phyloP scores from a whole-genome alignment of 331 rosid species.

The Pyrus hybrid region DNA sequence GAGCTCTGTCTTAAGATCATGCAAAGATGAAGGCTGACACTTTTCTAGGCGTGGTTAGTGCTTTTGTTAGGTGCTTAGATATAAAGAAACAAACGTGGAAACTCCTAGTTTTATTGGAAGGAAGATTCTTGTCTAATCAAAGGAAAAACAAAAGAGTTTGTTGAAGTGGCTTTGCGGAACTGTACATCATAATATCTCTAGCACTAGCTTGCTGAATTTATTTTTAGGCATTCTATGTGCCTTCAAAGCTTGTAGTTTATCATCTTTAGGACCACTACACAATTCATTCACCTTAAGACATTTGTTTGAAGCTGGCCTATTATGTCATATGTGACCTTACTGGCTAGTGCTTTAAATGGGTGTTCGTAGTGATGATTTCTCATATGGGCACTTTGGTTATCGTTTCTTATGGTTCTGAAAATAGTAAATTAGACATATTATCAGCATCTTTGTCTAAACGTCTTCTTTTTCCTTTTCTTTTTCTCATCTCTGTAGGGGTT shows the following conservation, averaged over 20 bases:
- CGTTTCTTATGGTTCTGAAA: neutral
- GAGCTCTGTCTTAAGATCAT: neutral
- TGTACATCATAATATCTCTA: neutral
- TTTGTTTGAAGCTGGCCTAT: neutral
- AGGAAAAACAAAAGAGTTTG: neutral
- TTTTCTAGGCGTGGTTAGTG: neutral
- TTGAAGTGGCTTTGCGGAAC: neutral
- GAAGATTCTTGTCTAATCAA: neutral
- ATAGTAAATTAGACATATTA: neutral
- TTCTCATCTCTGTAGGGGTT: conserved; percentile 23
- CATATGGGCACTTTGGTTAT: neutral
- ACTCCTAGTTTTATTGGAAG: neutral
- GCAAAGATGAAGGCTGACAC: neutral
- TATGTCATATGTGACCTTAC: neutral
- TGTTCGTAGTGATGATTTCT: neutral
- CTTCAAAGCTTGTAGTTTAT: neutral
- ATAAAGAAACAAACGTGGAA: neutral
- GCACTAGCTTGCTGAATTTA: neutral
- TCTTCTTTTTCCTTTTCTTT: neutral
- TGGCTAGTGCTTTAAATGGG: neutral
- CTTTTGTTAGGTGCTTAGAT: neutral
- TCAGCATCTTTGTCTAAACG: neutral
- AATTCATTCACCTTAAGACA: neutral
- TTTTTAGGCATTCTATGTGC: neutral
- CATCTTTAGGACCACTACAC: neutral